Base-by-base conservation (phyloP, 345 rosid species). In the Adansonia digitata region DNA sequence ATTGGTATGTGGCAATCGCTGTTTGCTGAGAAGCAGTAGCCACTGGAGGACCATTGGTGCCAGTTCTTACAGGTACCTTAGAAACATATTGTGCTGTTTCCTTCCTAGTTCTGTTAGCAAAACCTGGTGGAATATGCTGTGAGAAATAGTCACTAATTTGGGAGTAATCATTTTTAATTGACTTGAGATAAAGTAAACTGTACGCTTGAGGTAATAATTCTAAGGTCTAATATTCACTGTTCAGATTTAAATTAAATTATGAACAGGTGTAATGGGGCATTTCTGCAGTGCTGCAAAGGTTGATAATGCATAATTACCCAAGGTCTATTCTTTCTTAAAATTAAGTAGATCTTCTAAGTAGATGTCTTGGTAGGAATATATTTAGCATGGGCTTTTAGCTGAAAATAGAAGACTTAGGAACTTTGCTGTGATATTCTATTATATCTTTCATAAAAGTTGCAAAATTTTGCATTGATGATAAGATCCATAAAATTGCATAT, bases 1-100 rank as follows among this genome's bases (percentile, higher is more conserved):
- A 95, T 95, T 61, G 98, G 98, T 34, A 93, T 95, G 99, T 95
- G 98, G 99, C 97, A 91, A 78, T 80, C 93, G 83, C 82, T 95
- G 31, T 91, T 95, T 86, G 96, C 96, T 76, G 98, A 93, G 77
- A 93, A 82, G 80, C 94, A 88, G 55, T 93, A 96, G 92, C 90
- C 97, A 10, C 72, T 95, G 75, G 90, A 91, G 62, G 93, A 89
- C 75, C 93, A 91, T 63, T 95, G 99, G 99, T 93, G 98, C 82
- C 91, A 91, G 75, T 95, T 95, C 81, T 85, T 95, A 74, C 99
- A 93, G 96, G 99, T 95, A 83, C 56, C 76, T 76, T 46, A 34
- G 43, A 34, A 64, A 71, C 12, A 69, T 20, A 48, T 76, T 60
- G 14, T 73, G 46, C 29, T 61, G 18, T 72, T 46, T 5, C 69